These are phyloP conservation scores for Triticum aestivum DNA, from an alignment of 176 grass and related monocot species.

Conservation along the genomic window DNA sequence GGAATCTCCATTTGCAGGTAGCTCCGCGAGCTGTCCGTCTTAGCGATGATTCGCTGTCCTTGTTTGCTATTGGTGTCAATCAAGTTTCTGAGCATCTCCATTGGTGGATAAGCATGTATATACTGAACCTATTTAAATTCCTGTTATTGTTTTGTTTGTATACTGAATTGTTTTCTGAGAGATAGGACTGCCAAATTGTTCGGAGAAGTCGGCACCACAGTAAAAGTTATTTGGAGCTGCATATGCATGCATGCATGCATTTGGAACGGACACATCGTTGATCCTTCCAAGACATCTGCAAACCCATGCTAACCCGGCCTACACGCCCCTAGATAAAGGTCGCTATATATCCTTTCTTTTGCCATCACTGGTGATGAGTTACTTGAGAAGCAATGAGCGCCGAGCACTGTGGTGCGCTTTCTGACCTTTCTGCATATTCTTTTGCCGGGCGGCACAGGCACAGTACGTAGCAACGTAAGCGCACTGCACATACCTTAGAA, in stretches of 20 bases:
- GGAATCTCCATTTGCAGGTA: conserved; percentile 28
- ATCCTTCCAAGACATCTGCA: background rate
- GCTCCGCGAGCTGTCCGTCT: background rate
- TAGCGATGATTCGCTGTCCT: conserved; percentile 33
- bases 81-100: conserved; percentile 22
- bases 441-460: background rate
- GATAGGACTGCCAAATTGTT: background rate
- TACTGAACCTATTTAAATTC: background rate
- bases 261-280: background rate
- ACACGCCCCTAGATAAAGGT: background rate
- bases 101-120: conserved; percentile 24
- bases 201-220: background rate
- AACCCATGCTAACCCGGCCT: background rate
- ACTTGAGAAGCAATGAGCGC: background rate
- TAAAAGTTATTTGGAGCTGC: background rate
- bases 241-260: background rate
- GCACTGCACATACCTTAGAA: background rate
- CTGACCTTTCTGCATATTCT: background rate
- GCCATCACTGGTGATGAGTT: background rate
- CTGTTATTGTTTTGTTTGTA: background rate
- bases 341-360: background rate
- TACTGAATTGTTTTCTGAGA: background rate
- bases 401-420: background rate
- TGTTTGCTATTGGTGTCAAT: conserved; percentile 31
- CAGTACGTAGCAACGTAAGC: conserved; percentile 19